phyloP scores from a whole-genome alignment of 495 filamentous ascomycete genomes.

The Bombardia bombarda region DNA sequence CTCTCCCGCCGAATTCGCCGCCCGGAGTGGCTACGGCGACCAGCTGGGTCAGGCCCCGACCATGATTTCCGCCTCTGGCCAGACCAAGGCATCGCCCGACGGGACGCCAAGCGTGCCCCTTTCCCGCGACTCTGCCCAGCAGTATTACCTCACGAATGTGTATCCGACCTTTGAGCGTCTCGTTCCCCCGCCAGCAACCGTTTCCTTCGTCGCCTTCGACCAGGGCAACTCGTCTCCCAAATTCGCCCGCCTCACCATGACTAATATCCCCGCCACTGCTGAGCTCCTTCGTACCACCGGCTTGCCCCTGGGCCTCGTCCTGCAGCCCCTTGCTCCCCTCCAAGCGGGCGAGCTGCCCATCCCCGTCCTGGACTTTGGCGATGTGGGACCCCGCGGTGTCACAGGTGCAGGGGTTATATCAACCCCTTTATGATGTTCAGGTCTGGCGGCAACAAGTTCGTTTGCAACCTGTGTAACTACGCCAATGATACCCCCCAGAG shows the following conservation, averaged over 20 bases:
- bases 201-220: constrained; percentile 86
- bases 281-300: constrained; percentile 73
- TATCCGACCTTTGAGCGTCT: constrained; percentile 94
- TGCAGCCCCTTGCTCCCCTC: constrained; percentile 81
- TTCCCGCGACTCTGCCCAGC: constrained; percentile 70
- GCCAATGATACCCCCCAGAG: constrained; percentile 88
- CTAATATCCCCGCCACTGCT: constrained; percentile 76
- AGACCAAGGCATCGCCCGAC: constrained; percentile 79
- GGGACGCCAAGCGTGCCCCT: constrained; percentile 88
- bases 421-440: constrained; percentile 98
- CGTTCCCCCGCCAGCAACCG: constrained; percentile 78
- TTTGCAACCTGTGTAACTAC: constrained; percentile 97
- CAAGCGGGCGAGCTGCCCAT: constrained; percentile 82
- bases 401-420: constrained; percentile 92
- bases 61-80: constrained; percentile 43
- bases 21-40: constrained; percentile 34
- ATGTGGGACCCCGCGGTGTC: constrained; percentile 86
- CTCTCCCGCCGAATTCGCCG: constrained; percentile 48
- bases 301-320: constrained; percentile 76
- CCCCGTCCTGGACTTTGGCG: constrained; percentile 92
- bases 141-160: constrained; percentile 76
- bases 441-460: constrained; percentile 89
- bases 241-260: constrained; percentile 82
- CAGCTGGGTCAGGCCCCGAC: constrained; percentile 22
- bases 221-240: constrained; percentile 97